phyloP scores from a whole-genome alignment of 1,139 yeast genomes.

The Saccharomyces hybrid region DNA sequence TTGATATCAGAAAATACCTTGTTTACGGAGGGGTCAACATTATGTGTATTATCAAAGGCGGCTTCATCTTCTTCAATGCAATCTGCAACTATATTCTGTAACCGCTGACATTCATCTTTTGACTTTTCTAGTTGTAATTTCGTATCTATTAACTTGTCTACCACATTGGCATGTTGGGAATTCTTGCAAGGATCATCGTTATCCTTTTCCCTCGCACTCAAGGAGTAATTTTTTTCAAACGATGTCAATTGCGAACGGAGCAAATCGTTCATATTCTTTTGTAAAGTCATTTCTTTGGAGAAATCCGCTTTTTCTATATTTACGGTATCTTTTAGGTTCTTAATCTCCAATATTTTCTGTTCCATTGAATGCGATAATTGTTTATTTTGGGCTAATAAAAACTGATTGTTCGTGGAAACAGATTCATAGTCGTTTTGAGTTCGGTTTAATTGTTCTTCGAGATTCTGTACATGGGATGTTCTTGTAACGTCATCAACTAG shows the following conservation, averaged over 20 bases:
- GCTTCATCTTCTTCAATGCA: not conserved
- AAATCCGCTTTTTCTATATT: constrained; percentile 47
- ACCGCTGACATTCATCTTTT: constrained; percentile 40
- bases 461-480: not conserved
- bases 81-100: constrained; percentile 35
- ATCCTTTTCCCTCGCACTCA: constrained; percentile 35
- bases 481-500: not conserved
- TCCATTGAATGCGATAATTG: constrained; percentile 15
- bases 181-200: not conserved
- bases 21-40: not conserved
- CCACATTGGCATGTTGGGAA: constrained; percentile 19
- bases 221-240: constrained; percentile 40
- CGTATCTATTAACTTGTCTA: constrained; percentile 33
- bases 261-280: constrained; percentile 54
- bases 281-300: constrained; percentile 54
- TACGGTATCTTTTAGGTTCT: constrained; percentile 43
- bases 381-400: constrained; percentile 26
- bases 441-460: constrained; percentile 23
- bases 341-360: constrained; percentile 34
- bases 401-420: constrained; percentile 22
- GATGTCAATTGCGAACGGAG: constrained; percentile 49
- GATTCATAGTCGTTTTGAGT: constrained; percentile 35
- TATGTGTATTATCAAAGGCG: not conserved
- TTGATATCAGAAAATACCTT: constrained; percentile 43
- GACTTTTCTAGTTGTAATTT: constrained; percentile 42